Conservation (phyloP, 176 grass and related monocot genomes). For the sorghum (Sorghum bicolor) region DNA sequence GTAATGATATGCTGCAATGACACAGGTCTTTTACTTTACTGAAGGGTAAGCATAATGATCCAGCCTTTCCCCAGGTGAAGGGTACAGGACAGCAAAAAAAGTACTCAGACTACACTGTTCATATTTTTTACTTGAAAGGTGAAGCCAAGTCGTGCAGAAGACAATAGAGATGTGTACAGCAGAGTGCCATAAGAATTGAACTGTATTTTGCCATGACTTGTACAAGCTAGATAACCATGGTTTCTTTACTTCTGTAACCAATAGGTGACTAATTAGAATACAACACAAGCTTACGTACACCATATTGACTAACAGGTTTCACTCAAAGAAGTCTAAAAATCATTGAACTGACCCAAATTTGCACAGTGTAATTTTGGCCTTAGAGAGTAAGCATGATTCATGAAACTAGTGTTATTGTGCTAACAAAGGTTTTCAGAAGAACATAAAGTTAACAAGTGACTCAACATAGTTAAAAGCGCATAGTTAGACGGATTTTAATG, state of each 20-base stretch:
- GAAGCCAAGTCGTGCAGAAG: background rate
- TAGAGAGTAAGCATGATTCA: conserved; percentile 3
- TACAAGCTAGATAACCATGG: background rate
- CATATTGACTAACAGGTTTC: background rate
- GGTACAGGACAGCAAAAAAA: background rate
- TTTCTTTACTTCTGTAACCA: background rate
- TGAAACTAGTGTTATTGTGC: background rate
- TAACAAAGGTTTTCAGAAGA: conserved; percentile 1
- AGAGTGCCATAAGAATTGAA: background rate
- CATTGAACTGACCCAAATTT: conserved; percentile 2
- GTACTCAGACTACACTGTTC: background rate
- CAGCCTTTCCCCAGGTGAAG: background rate
- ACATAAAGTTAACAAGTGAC: background rate
- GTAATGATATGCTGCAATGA: conserved; percentile 4
- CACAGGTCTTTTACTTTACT: conserved; percentile 3
- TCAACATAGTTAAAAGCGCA: background rate
- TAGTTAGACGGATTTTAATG: background rate
- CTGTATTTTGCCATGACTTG: background rate
- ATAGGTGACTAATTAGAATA: conserved; percentile 5
- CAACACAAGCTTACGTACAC: background rate
- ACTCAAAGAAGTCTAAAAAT: conserved; percentile 7
- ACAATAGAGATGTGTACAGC: background rate
- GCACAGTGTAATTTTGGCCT: background rate
- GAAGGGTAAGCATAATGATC: background rate
- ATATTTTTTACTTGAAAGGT: background rate